Evolutionary conservation across 768 basidiomycete species (phyloP), one percentile per base, ranked within the genome.

Genomic region (Naganishia friedmannii): DNA sequence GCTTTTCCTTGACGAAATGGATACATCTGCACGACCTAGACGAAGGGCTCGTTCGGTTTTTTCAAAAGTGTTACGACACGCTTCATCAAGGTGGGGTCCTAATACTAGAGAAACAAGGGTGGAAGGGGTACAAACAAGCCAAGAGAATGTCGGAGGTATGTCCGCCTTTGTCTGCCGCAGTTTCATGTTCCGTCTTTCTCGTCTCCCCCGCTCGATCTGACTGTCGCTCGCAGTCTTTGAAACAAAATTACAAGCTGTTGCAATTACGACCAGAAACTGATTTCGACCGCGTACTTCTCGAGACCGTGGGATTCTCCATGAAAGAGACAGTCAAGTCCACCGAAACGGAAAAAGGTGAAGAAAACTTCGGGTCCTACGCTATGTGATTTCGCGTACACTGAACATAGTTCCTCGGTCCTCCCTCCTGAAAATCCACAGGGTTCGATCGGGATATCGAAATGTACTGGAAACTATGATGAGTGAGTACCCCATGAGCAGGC

Each of bases 1-100:
- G 75, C 6, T 57, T 76, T 28, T 73, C 72, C 29, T 53, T 76
- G 21, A 70, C 74, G 10, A 76, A 76, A 60, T 76, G 75, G 75
- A 74, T 76, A 28, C 75, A 76, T 56, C 71, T 76, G 7, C 72
- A 76, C 31, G 68, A 73, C 21, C 63, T 65, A n/a, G 75, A 76
- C 67, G 66, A 42, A 26, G 75, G 75, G 32, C 70, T 76, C 15
- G 21, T 71, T 31, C 34, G 29, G n/a, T 76, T 74, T 48, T 76
- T 76, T 39, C 67, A 69, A 19, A 74, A 73, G 66, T 68, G 73
- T 45, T 69, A 51, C 29, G 42, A 48, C 19, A 28, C 23, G 0
- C 69, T 76, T 9, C 26, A 48, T 6, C 72, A 67, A 17, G 75
- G 73, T 9, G 75, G 75, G 7, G 34, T 66, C 4, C 57, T 76